Percentiles rank a stretch among this genome's conserved stretches.
Conservation (phyloP, 2,329 filamentous ascomycete genomes). For the Coleophoma cylindrospora region DNA sequence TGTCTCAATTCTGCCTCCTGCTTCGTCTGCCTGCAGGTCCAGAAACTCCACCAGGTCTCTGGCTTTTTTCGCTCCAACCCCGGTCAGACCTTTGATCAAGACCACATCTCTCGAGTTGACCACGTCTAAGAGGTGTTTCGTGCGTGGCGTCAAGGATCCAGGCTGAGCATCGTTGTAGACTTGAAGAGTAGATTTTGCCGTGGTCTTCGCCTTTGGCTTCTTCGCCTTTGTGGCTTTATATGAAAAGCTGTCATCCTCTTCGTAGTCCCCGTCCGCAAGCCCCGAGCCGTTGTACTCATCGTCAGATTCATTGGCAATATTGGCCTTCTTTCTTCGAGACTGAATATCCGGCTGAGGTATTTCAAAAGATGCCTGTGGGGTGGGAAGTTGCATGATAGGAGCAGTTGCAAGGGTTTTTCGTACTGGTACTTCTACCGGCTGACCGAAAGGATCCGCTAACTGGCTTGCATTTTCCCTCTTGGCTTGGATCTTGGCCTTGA, state of each 20-base stretch:
- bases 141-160: slow-evolving; percentile 35
- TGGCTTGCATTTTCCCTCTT: slow-evolving; percentile 23
- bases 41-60: slow-evolving; percentile 52
- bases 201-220: slow-evolving; percentile 24
- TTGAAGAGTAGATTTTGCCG: slow-evolving; percentile 21
- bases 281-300: slow-evolving; percentile 27
- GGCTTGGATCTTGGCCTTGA: slow-evolving; percentile 46
- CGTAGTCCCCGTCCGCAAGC: slow-evolving; percentile 33
- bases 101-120: slow-evolving; percentile 68
- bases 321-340: slow-evolving; percentile 18
- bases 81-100: slow-evolving; percentile 61
- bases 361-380: slow-evolving; percentile 16
- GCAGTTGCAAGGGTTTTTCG: slow-evolving; percentile 15
- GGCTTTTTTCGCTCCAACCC: slow-evolving; percentile 70
- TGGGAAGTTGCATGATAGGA: slow-evolving; percentile 16
- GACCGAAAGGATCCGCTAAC: slow-evolving; percentile 3
- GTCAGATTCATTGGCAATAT: slow-evolving; percentile 13
- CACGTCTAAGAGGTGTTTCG: slow-evolving; percentile 59
- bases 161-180: slow-evolving; percentile 35
- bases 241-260: slow-evolving; percentile 25
- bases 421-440: slow-evolving; percentile 1
- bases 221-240: slow-evolving; percentile 24
- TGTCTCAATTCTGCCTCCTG: slow-evolving; percentile 37
- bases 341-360: slow-evolving; percentile 3
- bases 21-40: slow-evolving; percentile 36